These are phyloP conservation scores for Suhomyces coccinellae DNA, from an alignment of 1,139 yeast genomes.

Conservation along the genomic window DNA sequence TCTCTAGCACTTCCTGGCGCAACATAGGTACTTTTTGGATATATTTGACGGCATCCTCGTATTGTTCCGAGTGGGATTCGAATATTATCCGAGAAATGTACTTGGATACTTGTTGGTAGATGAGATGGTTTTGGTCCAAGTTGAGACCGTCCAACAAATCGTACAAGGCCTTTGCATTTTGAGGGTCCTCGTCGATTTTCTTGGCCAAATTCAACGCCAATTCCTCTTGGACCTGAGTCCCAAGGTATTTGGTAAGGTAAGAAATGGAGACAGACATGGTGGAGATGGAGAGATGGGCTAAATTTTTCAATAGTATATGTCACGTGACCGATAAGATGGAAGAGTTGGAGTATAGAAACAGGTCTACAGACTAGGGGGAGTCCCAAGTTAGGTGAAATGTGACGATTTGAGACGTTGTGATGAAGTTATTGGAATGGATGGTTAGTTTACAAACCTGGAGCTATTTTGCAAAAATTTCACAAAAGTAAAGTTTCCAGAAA, in stretches of 20 bases:
- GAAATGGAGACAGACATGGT: conserved; percentile 21
- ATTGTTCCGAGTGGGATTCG: conserved; percentile 11
- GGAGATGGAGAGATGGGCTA: conserved; percentile 2
- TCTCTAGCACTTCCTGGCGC: conserved; percentile 18
- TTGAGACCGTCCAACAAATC: conserved; percentile 36
- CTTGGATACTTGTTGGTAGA: conserved; percentile 23
- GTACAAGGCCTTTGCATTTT: conserved; percentile 30
- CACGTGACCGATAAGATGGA: conserved; percentile 5
- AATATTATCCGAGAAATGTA: conserved; percentile 14
- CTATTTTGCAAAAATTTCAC: neutral
- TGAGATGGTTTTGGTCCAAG: conserved; percentile 18
- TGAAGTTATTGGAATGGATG: neutral
- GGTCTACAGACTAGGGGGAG: no score
- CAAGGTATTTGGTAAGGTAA: conserved; percentile 33
- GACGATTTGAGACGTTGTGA: neutral
- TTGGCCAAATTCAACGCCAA: conserved; percentile 26
- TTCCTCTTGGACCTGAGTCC: conserved; percentile 25
- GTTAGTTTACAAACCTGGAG: neutral
- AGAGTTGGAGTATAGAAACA: no score
- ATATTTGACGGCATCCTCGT: conserved; percentile 19
- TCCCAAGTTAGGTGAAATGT: neutral
- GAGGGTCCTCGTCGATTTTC: conserved; percentile 18
- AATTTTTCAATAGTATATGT: conserved; percentile 2
- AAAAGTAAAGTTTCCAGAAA: neutral
- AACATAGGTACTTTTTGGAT: conserved; percentile 23